Conservation (phyloP, 345 rosid species). For the Turnera subulata region DNA sequence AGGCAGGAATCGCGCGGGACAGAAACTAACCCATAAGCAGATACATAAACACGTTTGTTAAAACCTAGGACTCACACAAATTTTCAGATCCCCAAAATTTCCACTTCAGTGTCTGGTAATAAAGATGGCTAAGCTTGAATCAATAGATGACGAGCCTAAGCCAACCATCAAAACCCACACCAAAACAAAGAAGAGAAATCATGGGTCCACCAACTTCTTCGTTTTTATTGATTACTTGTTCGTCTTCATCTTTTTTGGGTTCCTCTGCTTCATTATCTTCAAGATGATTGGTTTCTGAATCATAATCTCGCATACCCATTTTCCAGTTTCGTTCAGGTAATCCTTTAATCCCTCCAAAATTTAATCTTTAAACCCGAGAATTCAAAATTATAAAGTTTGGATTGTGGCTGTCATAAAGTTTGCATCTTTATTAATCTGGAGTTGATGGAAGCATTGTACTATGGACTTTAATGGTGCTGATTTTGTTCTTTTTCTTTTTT, state of each 20-base stretch:
- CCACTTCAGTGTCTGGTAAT: not conserved
- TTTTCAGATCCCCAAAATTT: slow-evolving; percentile 13
- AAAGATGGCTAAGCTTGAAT: slow-evolving; percentile 19
- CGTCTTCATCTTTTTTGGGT: slow-evolving; percentile 39
- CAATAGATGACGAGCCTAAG: slow-evolving; percentile 12
- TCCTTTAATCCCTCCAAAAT: not conserved
- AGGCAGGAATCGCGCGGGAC: not conserved
- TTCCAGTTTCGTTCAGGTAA: slow-evolving; percentile 3
- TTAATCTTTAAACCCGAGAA: too few species aligned
- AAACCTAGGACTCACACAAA: not conserved
- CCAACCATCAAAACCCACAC: slow-evolving; percentile 1
- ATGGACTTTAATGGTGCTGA: too few species aligned
- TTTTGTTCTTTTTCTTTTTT: too few species aligned
- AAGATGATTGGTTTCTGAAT: slow-evolving; percentile 30
- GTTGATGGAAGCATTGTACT: too few species aligned
- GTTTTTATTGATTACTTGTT: slow-evolving; percentile 67
- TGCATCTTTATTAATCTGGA: too few species aligned
- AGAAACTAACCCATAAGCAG: not conserved
- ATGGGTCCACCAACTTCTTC: slow-evolving; percentile 60
- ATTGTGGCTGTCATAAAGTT: too few species aligned
- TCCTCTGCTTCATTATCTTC: slow-evolving; percentile 55
- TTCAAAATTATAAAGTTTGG: too few species aligned
- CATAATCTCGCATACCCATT: not conserved
- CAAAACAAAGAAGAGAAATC: slow-evolving; percentile 43
- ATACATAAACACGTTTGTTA: not conserved